Conservation (phyloP, 306 rosid genomes). For the Echinosophora koreensis region DNA sequence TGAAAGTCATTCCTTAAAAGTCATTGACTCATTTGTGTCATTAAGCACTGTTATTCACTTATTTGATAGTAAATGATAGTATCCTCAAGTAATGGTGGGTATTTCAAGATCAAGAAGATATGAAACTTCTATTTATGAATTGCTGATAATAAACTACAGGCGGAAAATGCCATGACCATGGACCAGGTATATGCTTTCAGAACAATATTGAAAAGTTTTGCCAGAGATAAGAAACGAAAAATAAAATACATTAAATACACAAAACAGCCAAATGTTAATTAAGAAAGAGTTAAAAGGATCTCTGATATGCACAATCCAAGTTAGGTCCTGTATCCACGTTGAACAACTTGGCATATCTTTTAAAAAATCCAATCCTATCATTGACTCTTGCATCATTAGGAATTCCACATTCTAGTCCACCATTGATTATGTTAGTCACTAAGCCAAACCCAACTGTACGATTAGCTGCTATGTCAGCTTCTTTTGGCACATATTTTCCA, state of each 20-base stretch:
- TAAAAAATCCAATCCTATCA: conserved; percentile 78
- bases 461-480: conserved; percentile 72
- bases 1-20: too few relatives aligned
- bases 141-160: conserved; percentile 14
- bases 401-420: conserved; percentile 83
- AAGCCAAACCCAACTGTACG: conserved; percentile 77
- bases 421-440: conserved; percentile 83
- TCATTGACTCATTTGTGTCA: neutral
- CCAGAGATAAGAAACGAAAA: neutral
- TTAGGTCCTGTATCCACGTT: conserved; percentile 71
- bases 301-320: conserved; percentile 75
- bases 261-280: neutral
- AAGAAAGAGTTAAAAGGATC: conserved; percentile 45
- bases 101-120: neutral
- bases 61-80: neutral
- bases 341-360: conserved; percentile 64
- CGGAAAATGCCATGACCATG: neutral
- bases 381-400: conserved; percentile 65
- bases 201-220: neutral
- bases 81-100: neutral
- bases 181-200: neutral
- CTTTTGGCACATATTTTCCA: conserved; percentile 61
- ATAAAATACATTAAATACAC: neutral
- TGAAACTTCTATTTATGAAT: conserved; percentile 20
- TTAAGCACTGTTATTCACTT: too few relatives aligned